Evolutionary conservation across 2,329 filamentous ascomycete species (phyloP), one percentile per base, ranked within the genome.

Genomic region (Fusarium stilboides): DNA sequence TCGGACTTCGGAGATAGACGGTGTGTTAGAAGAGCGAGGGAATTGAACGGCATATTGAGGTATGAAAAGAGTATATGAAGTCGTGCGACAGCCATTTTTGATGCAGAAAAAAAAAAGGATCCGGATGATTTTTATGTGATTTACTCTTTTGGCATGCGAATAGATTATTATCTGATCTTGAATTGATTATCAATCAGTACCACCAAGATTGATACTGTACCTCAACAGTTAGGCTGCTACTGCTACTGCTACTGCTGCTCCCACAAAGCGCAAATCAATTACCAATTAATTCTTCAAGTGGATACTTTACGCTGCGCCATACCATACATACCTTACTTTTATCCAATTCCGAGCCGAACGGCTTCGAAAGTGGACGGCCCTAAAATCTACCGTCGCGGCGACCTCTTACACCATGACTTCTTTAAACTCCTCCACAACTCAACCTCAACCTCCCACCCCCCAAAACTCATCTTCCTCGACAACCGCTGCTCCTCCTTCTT

Each of bases 1-100:
- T 70, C 57, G 66, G 66, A 40, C 53, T 39, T 69, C 59, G 67
- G 67, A 70, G 58, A 47, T 68, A 70, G 62, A 44, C 67, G 50
- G 49, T 24, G 46, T 50, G 51, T 33, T 37, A 70, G 64, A 57
- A 68, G 22, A 70, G 67, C 67, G 67, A 68, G 44, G 36, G 15
- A 63, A 40, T 59, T 50, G 12, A 49, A 57, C 66, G 67, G 69
- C 47, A 50, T 64, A 39, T 43, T 64, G 22, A 28, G n/a, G n/a
- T 9, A 33, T 9, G 10, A 37, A 31, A 4, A 24, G 28, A 13
- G 45, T 62, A 71, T 60, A 53, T 58, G 54, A 55, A 53, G 20
- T 24, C 8, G 34, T 24, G 39, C 14, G 44, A n/a, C 8, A 26
- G 15, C 17, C 22, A 6, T 24, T 43, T 40, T 13, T 20, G 40